Base-by-base conservation (phyloP, 768 basidiomycete genomes). In the Mycena galericulata region DNA sequence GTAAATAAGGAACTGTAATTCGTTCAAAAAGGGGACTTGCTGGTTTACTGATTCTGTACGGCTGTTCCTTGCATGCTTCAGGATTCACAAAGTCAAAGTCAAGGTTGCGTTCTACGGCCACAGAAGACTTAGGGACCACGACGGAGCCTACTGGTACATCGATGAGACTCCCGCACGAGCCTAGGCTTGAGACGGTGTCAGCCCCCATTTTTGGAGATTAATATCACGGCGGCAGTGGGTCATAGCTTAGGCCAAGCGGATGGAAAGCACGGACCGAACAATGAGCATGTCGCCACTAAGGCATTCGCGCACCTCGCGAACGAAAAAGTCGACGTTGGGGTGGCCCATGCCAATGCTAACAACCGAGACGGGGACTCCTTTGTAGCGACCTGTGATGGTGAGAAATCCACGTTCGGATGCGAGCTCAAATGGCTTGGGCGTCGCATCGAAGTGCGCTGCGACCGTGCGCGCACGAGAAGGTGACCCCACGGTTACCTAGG, bases 281-380 rank as follows among this genome's bases (percentile, higher is more conserved):
- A 87, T 77, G 65, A 77, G 76, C 82, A 88, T 82, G 75, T 88
- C 87, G 18, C 93, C 93, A 65, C 77, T 83, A 41, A 93, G 77
- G 71, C 90, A 90, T 77, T 94, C 94, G 68, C 93, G 85, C 27
- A 86, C 88, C 79, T 95, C 93, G 69, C 93, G 87, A 24, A 95
- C 87, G 76, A 95, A 93, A 79, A 95, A 95, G 78, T 95, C 94
- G 81, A 90, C 91, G 79, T 93, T 95, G 1, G 93, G 87, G 66
- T 81, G 83, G 22, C 94, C 94, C 94, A 95, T 95, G 15, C 94
- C 94, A 62, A 94, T 94, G 70, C 90, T 91, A 45, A 93, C 82
- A 43, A 95, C 86, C 8, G 90, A 92, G 30, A 95, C 77, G 10
- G 92, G 92, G 18, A 85, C 77, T 51, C 86, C 86, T 47, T 83